A percentile compares a stretch with the other conserved stretches of the same genome.
These are phyloP conservation scores for Pestalotiopsis fici DNA, from an alignment of 2,329 filamentous ascomycete genomes.

Conservation along the genomic window DNA sequence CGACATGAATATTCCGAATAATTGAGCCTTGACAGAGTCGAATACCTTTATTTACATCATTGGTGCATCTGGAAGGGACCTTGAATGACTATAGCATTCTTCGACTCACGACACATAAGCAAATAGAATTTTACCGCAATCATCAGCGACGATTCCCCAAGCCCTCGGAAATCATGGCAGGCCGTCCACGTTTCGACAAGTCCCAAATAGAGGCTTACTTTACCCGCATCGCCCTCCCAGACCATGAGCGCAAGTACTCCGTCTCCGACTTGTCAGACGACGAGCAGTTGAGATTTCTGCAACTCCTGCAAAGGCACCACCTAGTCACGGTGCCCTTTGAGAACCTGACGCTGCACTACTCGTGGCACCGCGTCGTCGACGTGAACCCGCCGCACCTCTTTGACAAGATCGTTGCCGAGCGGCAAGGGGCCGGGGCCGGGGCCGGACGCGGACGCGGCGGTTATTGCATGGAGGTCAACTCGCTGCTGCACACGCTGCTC, in stretches of 20 bases:
- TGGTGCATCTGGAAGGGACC: not conserved
- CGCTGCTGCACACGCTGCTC: constrained; percentile 44
- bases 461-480: constrained; percentile 46
- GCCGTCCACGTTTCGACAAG: constrained; percentile 17
- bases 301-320: constrained; percentile 29
- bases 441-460: constrained; percentile 35
- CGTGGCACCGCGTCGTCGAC: constrained; percentile 28
- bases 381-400: constrained; percentile 38
- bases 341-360: constrained; percentile 46
- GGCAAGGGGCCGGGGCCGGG: not conserved
- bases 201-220: constrained; percentile 20
- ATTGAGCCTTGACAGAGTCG: not conserved
- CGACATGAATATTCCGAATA: not conserved
- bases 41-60: not conserved
- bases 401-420: constrained; percentile 35
- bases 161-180: constrained; percentile 15
- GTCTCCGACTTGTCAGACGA: constrained; percentile 2
- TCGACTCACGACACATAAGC: not conserved
- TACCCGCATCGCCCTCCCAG: constrained; percentile 20
- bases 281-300: constrained; percentile 13
- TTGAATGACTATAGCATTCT: not conserved
- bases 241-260: constrained; percentile 10
- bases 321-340: constrained; percentile 47
- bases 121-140: not conserved
- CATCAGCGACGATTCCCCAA: not conserved